phyloP scores from a whole-genome alignment of 805 yeast species.

The Starmerella stigmatis region DNA sequence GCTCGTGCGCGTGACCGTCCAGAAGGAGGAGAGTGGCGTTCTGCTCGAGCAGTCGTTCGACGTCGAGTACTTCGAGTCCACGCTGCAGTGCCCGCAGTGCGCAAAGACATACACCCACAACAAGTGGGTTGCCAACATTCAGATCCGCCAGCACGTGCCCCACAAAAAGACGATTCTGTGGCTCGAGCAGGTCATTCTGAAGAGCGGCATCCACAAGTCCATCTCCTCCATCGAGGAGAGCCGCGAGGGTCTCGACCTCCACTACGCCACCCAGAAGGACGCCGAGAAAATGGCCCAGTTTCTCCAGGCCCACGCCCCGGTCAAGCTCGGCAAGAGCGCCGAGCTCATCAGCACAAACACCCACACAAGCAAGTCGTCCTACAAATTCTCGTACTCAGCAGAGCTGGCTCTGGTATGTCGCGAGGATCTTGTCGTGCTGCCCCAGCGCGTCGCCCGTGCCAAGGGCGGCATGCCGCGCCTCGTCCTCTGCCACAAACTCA shows the following conservation, averaged over 20 bases:
- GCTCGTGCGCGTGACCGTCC: constrained; percentile 82
- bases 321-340: constrained; percentile 71
- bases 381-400: constrained; percentile 83
- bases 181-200: constrained; percentile 88
- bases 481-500: constrained; percentile 72
- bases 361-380: constrained; percentile 77
- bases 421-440: constrained; percentile 88
- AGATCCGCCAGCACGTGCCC: constrained; percentile 91
- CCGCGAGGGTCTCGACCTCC: constrained; percentile 91
- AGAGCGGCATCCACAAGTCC: constrained; percentile 84
- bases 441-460: constrained; percentile 72
- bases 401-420: constrained; percentile 95
- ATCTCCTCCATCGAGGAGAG: constrained; percentile 88
- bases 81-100: constrained; percentile 98
- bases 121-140: constrained; percentile 97
- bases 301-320: constrained; percentile 72
- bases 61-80: constrained; percentile 84
- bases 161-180: constrained; percentile 95
- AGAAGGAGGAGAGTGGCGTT: constrained; percentile 90
- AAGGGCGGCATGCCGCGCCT: constrained; percentile 74
- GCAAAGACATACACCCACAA: constrained; percentile 93
- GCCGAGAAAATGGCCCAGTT: constrained; percentile 93
- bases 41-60: constrained; percentile 89
- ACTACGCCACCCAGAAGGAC: constrained; percentile 75
- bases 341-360: constrained; percentile 87